A percentile compares a stretch with the other conserved stretches of the same genome.
phyloP scores from a whole-genome alignment of 2,329 filamentous ascomycete species.

The Ploettnerulaceae sp. region DNA sequence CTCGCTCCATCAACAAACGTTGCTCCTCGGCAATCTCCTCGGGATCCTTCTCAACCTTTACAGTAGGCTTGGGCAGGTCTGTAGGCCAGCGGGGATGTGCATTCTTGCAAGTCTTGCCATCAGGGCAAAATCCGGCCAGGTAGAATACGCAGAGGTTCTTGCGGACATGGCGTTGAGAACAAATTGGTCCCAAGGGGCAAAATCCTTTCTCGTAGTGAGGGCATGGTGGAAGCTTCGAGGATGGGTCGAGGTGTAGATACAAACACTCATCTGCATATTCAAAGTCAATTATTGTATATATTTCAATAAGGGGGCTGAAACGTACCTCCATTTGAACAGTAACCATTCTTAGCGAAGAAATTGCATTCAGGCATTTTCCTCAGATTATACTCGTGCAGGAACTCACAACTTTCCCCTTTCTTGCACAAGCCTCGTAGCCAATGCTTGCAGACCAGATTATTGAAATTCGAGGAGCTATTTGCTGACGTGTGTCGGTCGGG shows the following conservation, averaged over 20 bases:
- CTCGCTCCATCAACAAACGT: constrained; percentile 47
- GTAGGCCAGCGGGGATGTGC: constrained; percentile 74
- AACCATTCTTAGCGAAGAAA: constrained; percentile 88
- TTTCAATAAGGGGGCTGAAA: not conserved
- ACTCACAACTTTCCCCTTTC: constrained; percentile 95
- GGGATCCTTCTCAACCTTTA: constrained; percentile 58
- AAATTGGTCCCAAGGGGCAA: constrained; percentile 82
- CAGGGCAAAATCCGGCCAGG: constrained; percentile 89
- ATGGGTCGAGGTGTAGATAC: constrained; percentile 83
- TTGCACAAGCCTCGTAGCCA: constrained; percentile 97
- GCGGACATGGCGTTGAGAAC: constrained; percentile 83
- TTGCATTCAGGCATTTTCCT: constrained; percentile 98
- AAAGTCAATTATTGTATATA: constrained; percentile 13
- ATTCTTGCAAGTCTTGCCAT: constrained; percentile 69
- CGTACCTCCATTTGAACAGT: constrained; percentile 76
- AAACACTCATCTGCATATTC: constrained; percentile 70
- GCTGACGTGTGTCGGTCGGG: constrained; percentile 68
- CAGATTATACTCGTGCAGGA: constrained; percentile 97
- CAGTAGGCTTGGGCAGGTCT: constrained; percentile 70
- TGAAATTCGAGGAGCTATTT: constrained; percentile 49
- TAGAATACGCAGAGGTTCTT: constrained; percentile 79
- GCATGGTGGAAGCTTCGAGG: constrained; percentile 73
- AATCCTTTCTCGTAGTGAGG: constrained; percentile 94
- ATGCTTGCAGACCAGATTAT: constrained; percentile 94
- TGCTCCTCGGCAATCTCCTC: constrained; percentile 55